Evolutionary conservation across 179 eudicot species (phyloP).

Genomic region (Carnegiea gigantea): DNA sequence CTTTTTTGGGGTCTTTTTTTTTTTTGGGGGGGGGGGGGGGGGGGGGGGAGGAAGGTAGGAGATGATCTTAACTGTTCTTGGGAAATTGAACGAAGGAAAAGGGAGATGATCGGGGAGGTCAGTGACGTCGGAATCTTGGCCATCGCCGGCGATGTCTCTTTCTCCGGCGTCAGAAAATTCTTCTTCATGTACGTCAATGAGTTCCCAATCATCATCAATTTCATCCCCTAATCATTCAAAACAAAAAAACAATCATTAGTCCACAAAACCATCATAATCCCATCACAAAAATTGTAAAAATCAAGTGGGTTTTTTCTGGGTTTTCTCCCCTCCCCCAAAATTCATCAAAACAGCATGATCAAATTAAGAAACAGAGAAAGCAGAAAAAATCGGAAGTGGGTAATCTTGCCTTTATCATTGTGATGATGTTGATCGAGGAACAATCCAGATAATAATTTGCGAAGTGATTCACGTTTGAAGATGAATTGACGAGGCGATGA

Average conservation of each 20-base stretch:
- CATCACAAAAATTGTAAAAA: not conserved
- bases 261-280: not conserved
- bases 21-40: not conserved
- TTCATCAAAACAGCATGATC: not conserved
- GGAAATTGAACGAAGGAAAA: not conserved
- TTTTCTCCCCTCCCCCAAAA: not conserved
- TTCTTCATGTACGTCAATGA: conserved; percentile 20
- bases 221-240: not conserved
- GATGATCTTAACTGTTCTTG: not conserved
- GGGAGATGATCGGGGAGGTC: not conserved
- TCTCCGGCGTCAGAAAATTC: conserved; percentile 15
- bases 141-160: not conserved
- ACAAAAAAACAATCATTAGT: not conserved
- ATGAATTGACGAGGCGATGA: not conserved
- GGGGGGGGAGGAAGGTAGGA: too few species aligned
- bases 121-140: not conserved
- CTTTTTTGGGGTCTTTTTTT: not conserved
- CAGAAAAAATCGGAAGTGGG: not conserved
- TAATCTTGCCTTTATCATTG: not conserved
- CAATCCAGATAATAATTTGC: not conserved
- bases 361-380: not conserved
- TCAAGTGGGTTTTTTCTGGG: not conserved
- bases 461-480: not conserved
- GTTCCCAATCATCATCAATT: conserved; percentile 33
- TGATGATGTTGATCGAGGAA: not conserved